A percentile compares a stretch with the other conserved stretches of the same genome.
phyloP scores from a whole-genome alignment of 345 rosid genomes.

The Litchi chinensis region DNA sequence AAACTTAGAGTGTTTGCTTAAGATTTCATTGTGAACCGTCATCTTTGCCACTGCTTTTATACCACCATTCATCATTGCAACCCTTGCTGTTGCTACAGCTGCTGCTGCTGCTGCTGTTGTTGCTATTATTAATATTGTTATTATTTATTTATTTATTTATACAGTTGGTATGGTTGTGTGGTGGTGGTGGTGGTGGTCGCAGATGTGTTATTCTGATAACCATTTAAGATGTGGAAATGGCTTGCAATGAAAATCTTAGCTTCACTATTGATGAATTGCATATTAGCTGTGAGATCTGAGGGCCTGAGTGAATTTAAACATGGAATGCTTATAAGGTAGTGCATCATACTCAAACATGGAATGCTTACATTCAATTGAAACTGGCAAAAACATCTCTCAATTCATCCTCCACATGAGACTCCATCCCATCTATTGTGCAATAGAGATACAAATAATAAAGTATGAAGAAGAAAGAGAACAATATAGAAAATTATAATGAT shows the following conservation, averaged over 20 bases:
- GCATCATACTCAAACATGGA: too few relatives aligned
- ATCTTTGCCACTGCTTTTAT: constrained; percentile 8
- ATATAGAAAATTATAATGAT: too few relatives aligned
- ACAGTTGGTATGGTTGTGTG: neutral
- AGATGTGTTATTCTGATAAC: constrained; percentile 4
- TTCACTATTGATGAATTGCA: constrained; percentile 4
- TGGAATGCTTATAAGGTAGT: neutral
- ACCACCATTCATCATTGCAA: constrained; percentile 7
- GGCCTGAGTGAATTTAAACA: neutral
- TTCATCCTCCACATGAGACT: too few relatives aligned
- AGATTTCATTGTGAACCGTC: constrained; percentile 16
- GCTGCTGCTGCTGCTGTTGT: neutral
- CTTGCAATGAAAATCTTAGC: constrained; percentile 18
- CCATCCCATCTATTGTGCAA: too few relatives aligned
- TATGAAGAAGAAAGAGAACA: too few relatives aligned
- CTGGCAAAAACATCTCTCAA: too few relatives aligned
- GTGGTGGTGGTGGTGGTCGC: neutral
- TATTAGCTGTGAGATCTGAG: constrained; percentile 18
- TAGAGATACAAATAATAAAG: too few relatives aligned
- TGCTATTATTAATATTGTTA: neutral
- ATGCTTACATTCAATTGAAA: too few relatives aligned
- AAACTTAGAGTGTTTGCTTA: constrained; percentile 12
- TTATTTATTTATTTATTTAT: neutral
- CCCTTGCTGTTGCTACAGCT: neutral
- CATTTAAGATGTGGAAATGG: constrained; percentile 17